These are phyloP conservation scores for Leccinum boreale DNA, from an alignment of 768 basidiomycete genomes.

Conservation along the genomic window DNA sequence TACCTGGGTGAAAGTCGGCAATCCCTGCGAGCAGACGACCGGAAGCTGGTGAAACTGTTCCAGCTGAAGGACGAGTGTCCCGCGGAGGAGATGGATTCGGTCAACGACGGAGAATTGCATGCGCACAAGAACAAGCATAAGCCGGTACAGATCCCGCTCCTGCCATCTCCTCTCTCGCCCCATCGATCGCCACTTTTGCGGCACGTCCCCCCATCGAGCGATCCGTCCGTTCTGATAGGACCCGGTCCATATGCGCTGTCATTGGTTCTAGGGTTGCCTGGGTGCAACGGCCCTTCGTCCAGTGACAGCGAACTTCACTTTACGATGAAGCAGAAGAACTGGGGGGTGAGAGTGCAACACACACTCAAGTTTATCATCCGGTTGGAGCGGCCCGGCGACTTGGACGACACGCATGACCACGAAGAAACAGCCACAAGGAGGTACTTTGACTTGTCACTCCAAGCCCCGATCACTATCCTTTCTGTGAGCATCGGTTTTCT, in stretches of 20 bases:
- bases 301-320: conserved; percentile 52
- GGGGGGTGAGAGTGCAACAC: conserved; percentile 74
- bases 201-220: conserved; percentile 10
- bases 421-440: conserved; percentile 70
- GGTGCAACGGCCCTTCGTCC: conserved; percentile 5
- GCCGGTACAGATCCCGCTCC: conserved; percentile 15
- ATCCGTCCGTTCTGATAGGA: conserved; percentile 23
- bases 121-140: conserved; percentile 5
- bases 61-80: conserved; percentile 18
- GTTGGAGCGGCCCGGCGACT: conserved; percentile 68
- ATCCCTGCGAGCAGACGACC: conserved; percentile 4
- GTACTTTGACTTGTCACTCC: conserved; percentile 84
- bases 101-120: conserved; percentile 1
- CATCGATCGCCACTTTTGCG: conserved; percentile 27
- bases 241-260: conserved; percentile 27
- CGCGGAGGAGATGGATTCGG: conserved; percentile 8
- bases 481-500: conserved; percentile 53
- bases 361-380: conserved; percentile 77
- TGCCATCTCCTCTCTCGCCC: conserved; percentile 29
- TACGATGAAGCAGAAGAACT: conserved; percentile 64
- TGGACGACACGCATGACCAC: conserved; percentile 52
- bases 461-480: conserved; percentile 83
- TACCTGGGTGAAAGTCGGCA: conserved; percentile 3
- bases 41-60: conserved; percentile 11
- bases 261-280: conserved; percentile 14